These are phyloP conservation scores for Steccherinum ochraceum DNA, from an alignment of 768 basidiomycete genomes.

Conservation along the genomic window DNA sequence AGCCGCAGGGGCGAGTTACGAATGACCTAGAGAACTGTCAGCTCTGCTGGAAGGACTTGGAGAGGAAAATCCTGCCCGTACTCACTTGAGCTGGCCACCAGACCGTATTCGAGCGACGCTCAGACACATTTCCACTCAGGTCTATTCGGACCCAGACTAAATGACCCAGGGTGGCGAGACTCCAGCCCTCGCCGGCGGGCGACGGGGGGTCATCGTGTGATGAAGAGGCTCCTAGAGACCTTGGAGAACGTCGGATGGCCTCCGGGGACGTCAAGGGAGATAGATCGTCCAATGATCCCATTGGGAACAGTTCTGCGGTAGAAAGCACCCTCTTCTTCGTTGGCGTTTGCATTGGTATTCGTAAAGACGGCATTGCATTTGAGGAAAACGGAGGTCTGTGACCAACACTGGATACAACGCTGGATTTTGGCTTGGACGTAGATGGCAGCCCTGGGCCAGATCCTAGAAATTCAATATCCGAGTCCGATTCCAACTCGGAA, in stretches of 20 bases:
- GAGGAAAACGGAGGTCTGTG: too few species aligned
- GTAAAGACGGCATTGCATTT: too few species aligned
- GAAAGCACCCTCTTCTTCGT: background rate
- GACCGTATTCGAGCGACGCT: slow-evolving; percentile 16
- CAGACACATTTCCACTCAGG: slow-evolving; percentile 9
- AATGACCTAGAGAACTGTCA: slow-evolving; percentile 6
- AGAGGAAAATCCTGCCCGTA: slow-evolving; percentile 4
- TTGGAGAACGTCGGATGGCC: background rate
- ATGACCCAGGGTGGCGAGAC: background rate
- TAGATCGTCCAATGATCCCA: background rate
- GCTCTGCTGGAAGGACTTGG: too few species aligned
- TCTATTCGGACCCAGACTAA: slow-evolving; percentile 21
- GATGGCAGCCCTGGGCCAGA: too few species aligned
- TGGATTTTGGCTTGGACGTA: too few species aligned
- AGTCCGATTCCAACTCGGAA: background rate
- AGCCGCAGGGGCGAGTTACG: slow-evolving; percentile 22
- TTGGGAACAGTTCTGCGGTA: background rate
- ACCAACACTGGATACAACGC: too few species aligned
- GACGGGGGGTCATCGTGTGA: background rate
- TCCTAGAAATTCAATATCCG: background rate
- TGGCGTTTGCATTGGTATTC: background rate
- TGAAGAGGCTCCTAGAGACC: too few species aligned
- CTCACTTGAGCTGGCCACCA: slow-evolving; percentile 75
- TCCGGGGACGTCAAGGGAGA: background rate
- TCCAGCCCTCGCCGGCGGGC: background rate